Evolutionary conservation across 2,329 filamentous ascomycete genomes (phyloP).

Genomic region (Penicillium polonicum): DNA sequence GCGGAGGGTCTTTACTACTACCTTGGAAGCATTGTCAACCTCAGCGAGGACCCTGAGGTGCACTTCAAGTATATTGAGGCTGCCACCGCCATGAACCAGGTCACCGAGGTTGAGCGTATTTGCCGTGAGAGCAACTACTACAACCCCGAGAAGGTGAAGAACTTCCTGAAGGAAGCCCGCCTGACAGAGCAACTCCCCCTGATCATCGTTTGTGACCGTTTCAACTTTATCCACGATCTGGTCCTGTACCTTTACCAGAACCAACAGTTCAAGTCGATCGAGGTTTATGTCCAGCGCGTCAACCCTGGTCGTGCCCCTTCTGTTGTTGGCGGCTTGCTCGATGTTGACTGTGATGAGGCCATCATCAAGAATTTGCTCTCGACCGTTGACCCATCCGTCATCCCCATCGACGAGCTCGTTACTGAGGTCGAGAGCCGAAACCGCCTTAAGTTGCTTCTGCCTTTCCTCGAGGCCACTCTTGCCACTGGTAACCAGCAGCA

Average conservation of each 20-base stretch:
- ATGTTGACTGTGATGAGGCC: conserved; percentile 94
- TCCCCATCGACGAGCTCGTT: conserved; percentile 93
- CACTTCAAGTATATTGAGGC: conserved; percentile 99
- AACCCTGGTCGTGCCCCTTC: conserved; percentile 89
- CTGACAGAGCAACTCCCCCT: conserved; percentile 89
- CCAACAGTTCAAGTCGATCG: conserved; percentile 98
- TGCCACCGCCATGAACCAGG: conserved; percentile 87
- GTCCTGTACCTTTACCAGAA: conserved; percentile 98
- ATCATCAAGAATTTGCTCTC: conserved; percentile 90
- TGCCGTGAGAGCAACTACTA: conserved; percentile 90
- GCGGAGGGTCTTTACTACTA: conserved; percentile 98
- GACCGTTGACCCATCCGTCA: conserved; percentile 78
- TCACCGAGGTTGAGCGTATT: conserved; percentile 94
- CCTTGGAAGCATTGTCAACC: conserved; percentile 94
- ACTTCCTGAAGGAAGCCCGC: conserved; percentile 96
- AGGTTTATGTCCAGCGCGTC: conserved; percentile 95
- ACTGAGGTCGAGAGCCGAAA: conserved; percentile 94
- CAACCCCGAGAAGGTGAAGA: conserved; percentile 95
- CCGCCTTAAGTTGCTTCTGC: conserved; percentile 88
- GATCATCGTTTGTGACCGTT: conserved; percentile 98
- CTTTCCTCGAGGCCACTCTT: conserved; percentile 91
- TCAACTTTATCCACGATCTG: conserved; percentile 96
- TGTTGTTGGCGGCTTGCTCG: conserved; percentile 87
- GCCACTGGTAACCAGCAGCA: conserved; percentile 91
- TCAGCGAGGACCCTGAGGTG: conserved; percentile 92